Percentiles rank a stretch among this genome's conserved stretches.
These are phyloP conservation scores for Priceomyces castillae DNA, from an alignment of 805 yeast genomes.

Conservation along the genomic window DNA sequence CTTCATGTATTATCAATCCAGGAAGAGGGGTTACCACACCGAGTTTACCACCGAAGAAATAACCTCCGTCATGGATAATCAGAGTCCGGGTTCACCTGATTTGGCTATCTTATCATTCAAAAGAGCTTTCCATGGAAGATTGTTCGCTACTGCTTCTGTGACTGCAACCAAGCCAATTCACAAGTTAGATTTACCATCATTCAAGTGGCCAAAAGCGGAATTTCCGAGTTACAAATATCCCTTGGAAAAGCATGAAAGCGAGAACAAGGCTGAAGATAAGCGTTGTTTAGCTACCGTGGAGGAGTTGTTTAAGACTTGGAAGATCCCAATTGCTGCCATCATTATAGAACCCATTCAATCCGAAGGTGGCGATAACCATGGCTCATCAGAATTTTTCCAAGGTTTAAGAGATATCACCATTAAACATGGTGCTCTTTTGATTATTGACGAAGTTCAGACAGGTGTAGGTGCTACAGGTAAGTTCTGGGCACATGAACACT, in stretches of 20 bases:
- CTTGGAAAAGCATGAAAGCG: constrained; percentile 59
- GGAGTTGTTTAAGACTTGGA: constrained; percentile 62
- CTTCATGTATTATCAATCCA: constrained; percentile 72
- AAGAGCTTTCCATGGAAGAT: constrained; percentile 91
- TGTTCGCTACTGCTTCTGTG: constrained; percentile 86
- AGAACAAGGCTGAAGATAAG: constrained; percentile 73
- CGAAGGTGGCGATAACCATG: constrained; percentile 78
- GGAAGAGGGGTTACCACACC: constrained; percentile 61
- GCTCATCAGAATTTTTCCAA: constrained; percentile 59
- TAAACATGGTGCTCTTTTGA: constrained; percentile 56
- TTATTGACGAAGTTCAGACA: constrained; percentile 72
- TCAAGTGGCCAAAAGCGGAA: constrained; percentile 96
- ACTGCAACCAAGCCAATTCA: constrained; percentile 95
- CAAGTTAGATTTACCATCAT: constrained; percentile 88
- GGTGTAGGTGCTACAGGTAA: constrained; percentile 74
- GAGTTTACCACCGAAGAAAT: constrained; percentile 69
- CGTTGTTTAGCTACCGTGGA: constrained; percentile 79
- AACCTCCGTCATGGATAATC: constrained; percentile 71
- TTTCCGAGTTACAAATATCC: constrained; percentile 87
- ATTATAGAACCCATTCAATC: constrained; percentile 65
- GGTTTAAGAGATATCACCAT: constrained; percentile 58
- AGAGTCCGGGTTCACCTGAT: constrained; percentile 86
- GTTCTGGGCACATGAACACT: constrained; percentile 73
- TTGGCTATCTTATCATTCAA: constrained; percentile 82
- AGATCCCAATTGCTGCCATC: constrained; percentile 64